These are phyloP conservation scores for Kalanchoe fedtschenkoi DNA, from an alignment of 164 flowering plant species.

Conservation along the genomic window DNA sequence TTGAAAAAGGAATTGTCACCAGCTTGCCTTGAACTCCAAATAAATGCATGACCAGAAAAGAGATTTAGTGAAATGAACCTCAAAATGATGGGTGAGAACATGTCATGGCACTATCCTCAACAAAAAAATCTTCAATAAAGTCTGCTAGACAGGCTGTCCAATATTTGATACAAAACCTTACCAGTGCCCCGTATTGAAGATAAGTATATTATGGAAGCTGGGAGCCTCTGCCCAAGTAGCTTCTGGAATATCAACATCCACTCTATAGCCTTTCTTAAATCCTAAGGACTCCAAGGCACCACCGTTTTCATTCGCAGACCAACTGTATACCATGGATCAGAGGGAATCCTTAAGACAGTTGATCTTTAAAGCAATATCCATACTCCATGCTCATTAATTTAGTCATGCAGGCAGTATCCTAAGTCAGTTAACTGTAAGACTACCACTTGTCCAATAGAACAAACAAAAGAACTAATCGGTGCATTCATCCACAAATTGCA, in stretches of 20 bases:
- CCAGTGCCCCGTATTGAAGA: conserved; percentile 98
- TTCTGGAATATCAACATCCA: conserved; percentile 93
- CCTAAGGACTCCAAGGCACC: conserved; percentile 80
- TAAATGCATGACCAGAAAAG: too few species aligned
- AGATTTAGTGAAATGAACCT: too few species aligned
- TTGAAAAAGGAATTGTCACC: too few species aligned
- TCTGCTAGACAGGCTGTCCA: neutral
- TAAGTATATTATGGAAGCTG: conserved; percentile 68
- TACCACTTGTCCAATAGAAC: neutral
- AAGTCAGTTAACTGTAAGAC: neutral
- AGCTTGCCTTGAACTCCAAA: too few species aligned
- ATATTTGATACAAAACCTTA: conserved; percentile 20
- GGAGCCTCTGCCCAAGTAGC: conserved; percentile 78
- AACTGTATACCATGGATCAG: conserved; percentile 31
- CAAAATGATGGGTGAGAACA: neutral
- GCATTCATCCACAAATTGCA: neutral
- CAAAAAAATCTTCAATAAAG: neutral
- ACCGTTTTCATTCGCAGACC: conserved; percentile 53
- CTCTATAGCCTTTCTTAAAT: conserved; percentile 74
- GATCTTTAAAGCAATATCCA: neutral
- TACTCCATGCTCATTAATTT: neutral
- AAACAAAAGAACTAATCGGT: neutral
- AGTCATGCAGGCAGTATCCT: neutral
- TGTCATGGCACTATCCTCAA: neutral
- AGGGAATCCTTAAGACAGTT: neutral